These are phyloP conservation scores for Xylariales sp. DNA, from an alignment of 2,329 filamentous ascomycete genomes.

Conservation along the genomic window DNA sequence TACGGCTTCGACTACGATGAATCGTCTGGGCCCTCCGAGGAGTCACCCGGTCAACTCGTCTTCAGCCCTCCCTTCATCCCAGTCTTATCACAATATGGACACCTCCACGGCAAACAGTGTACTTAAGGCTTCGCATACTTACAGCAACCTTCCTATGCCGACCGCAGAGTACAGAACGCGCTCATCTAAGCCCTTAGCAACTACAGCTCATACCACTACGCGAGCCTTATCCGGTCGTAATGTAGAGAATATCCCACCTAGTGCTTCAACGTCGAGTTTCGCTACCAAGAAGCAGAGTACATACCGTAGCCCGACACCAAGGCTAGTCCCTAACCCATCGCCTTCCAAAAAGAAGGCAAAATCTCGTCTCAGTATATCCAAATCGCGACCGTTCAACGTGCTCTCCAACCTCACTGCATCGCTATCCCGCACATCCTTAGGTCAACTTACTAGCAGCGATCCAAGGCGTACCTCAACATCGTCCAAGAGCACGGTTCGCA, in stretches of 20 bases:
- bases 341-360: constrained; percentile 33
- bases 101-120: not conserved
- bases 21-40: constrained; percentile 33
- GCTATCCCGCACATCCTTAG: constrained; percentile 53
- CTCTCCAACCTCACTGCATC: constrained; percentile 60
- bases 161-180: constrained; percentile 22
- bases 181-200: constrained; percentile 30
- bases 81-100: constrained; percentile 23
- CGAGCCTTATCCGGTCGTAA: constrained; percentile 23
- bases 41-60: constrained; percentile 29
- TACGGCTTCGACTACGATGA: constrained; percentile 37
- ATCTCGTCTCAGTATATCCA: constrained; percentile 51
- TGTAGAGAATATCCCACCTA: constrained; percentile 46
- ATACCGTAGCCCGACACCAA: constrained; percentile 29
- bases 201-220: constrained; percentile 34
- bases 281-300: constrained; percentile 35
- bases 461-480: constrained; percentile 56
- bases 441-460: constrained; percentile 54
- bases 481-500: constrained; percentile 31
- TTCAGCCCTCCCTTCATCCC: constrained; percentile 23
- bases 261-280: constrained; percentile 27
- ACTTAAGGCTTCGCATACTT: constrained; percentile 38
- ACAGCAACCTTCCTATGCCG: constrained; percentile 39
- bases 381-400: constrained; percentile 58
- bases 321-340: constrained; percentile 10